Base-by-base conservation (phyloP, 345 rosid genomes). In the Hibiscus tridactylites region DNA sequence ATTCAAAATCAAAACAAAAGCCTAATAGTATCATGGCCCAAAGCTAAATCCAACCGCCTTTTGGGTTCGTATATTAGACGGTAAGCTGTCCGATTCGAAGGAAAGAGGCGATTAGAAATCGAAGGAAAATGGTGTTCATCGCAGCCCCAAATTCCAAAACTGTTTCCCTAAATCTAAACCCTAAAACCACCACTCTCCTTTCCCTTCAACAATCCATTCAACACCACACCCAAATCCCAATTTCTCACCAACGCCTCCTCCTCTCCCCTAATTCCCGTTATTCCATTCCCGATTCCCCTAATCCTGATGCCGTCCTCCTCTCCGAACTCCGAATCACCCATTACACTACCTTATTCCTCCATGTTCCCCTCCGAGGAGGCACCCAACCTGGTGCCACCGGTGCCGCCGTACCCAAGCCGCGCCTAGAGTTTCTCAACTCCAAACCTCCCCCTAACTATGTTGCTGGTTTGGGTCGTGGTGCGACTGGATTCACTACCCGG, bases 381-480 rank as follows among this genome's bases (percentile, higher is more conserved):
- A 81, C 71, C 24, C 85, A 81, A 73, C 74, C 78, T 46, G 75
- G 74, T 16, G 68, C 77, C 6, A 21, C 35, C 9, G 61, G 31
- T 17, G 78, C 85, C 5, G 79, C 75, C 4, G 88, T 93, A 12
- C 81, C 90, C 0, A 89, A 88, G 70, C 91, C 96, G 33, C 96
- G 97, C 37, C 85, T 88, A 6, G 97, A 94, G 15, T 94, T 90
- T 71, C 91, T 94, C 64, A 86, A 88, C 71, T 92, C 96, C 6
- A 92, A 84, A 79, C 97, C 96, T 3, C 93, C 93, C 3, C 61
- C 92, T 0, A 94, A 94, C 16, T 94, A 94, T 68, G 99, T 94
- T 6, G 97, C 97, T n/a, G 96, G 97, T 11, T 81, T 92, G 19
- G 97, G 97, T 7, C 97, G 97, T 81, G 97, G 99, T 29, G 99